phyloP scores from a whole-genome alignment of 2,329 filamentous ascomycete genomes.

The Xylariales sp. region DNA sequence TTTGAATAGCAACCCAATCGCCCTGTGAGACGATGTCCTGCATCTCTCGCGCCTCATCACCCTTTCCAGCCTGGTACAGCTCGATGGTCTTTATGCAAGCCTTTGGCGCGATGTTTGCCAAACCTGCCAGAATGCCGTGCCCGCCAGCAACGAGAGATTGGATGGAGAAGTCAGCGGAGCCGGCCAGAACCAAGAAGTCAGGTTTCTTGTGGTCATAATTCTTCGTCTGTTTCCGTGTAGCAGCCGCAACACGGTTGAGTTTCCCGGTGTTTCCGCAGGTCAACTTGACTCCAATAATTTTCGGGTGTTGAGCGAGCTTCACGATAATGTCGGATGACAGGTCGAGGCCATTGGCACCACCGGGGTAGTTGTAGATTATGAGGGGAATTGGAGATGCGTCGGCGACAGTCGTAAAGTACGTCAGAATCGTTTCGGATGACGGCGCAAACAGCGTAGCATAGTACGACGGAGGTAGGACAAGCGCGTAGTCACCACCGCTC shows the following conservation, averaged over 20 bases:
- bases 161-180: conserved; percentile 68
- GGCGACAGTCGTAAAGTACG: conserved; percentile 64
- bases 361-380: conserved; percentile 67
- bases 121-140: conserved; percentile 66
- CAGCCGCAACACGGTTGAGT: conserved; percentile 57
- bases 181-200: conserved; percentile 65
- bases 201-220: conserved; percentile 30
- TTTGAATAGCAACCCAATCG: conserved; percentile 69
- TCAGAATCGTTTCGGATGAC: conserved; percentile 54
- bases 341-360: conserved; percentile 59
- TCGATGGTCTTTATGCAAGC: conserved; percentile 58
- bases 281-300: conserved; percentile 65
- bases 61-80: conserved; percentile 53
- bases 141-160: conserved; percentile 65
- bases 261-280: conserved; percentile 69
- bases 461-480: conserved; percentile 73
- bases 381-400: conserved; percentile 59
- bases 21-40: conserved; percentile 63
- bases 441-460: conserved; percentile 64
- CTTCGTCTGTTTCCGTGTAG: conserved; percentile 41
- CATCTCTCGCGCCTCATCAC: conserved; percentile 56
- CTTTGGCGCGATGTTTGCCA: conserved; percentile 67
- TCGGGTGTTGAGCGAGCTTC: conserved; percentile 54
- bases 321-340: conserved; percentile 59
- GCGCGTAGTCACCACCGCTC: conserved; percentile 68